A percentile compares a stretch with the other conserved stretches of the same genome.
phyloP scores from a whole-genome alignment of 2,329 filamentous ascomycete species.

The Colletotrichum liaoningense region DNA sequence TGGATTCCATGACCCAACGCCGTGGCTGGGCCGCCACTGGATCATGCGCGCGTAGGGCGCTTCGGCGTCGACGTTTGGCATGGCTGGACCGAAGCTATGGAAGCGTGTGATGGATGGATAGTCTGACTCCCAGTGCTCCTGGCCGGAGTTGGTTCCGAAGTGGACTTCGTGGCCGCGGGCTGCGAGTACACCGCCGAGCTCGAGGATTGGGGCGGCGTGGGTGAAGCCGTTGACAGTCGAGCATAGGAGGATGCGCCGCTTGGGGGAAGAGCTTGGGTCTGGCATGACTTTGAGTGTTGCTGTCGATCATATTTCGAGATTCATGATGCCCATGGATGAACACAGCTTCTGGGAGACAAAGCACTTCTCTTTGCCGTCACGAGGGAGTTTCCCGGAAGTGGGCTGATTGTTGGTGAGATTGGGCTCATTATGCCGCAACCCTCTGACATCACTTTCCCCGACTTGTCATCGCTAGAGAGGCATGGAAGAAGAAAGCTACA shows the following conservation, averaged over 20 bases:
- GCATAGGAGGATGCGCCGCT: slow-evolving; percentile 44
- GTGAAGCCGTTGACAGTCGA: slow-evolving; percentile 51
- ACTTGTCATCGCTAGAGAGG: not conserved
- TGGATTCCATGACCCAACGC: slow-evolving; percentile 44
- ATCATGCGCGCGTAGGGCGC: slow-evolving; percentile 14
- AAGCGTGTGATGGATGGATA: slow-evolving; percentile 46
- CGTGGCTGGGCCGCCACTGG: slow-evolving; percentile 1
- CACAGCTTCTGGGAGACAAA: not conserved
- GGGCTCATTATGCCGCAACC: not conserved
- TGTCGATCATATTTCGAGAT: not conserved
- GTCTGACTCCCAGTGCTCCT: slow-evolving; percentile 47
- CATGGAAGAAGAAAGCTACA: not conserved
- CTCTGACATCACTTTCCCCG: no score
- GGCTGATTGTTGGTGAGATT: not conserved
- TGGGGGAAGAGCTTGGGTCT: not conserved
- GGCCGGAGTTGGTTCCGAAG: slow-evolving; percentile 51
- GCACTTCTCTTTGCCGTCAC: not conserved
- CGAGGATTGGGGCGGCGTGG: slow-evolving; percentile 50
- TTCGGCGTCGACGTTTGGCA: slow-evolving; percentile 17
- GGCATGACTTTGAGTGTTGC: not conserved
- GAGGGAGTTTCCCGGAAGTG: not conserved
- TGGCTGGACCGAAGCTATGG: slow-evolving; percentile 45
- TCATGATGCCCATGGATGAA: not conserved
- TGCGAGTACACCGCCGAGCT: slow-evolving; percentile 47
- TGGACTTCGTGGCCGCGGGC: slow-evolving; percentile 43